These are phyloP conservation scores for Alternaria sp. DNA, from an alignment of 2,329 filamentous ascomycete genomes.

Conservation along the genomic window DNA sequence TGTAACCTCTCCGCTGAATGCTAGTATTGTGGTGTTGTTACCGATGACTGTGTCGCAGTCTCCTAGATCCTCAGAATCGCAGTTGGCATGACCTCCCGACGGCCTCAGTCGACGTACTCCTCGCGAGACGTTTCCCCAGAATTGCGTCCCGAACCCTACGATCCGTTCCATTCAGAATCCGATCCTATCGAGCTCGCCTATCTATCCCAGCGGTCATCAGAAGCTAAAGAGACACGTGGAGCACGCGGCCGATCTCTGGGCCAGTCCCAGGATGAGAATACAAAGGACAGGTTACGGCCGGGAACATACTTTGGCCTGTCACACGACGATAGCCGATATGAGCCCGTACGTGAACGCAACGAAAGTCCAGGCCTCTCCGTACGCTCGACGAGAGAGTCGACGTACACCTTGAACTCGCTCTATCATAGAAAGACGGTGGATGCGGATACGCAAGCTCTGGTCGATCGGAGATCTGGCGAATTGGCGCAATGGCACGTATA, in stretches of 20 bases:
- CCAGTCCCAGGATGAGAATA: conserved; percentile 18
- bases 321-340: conserved; percentile 29
- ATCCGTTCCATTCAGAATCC: conserved; percentile 38
- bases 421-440: conserved; percentile 42
- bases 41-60: conserved; percentile 11
- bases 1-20: conserved; percentile 10
- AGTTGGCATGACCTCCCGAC: conserved; percentile 37
- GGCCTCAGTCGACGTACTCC: conserved; percentile 27
- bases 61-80: background rate
- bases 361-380: conserved; percentile 26
- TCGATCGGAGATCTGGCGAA: conserved; percentile 45
- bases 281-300: conserved; percentile 26
- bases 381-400: conserved; percentile 33
- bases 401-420: conserved; percentile 35
- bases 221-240: conserved; percentile 18
- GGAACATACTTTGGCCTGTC: conserved; percentile 30
- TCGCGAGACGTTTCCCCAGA: conserved; percentile 41
- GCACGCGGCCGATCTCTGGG: conserved; percentile 21
- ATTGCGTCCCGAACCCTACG: conserved; percentile 33
- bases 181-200: conserved; percentile 45
- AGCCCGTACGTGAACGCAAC: conserved; percentile 27
- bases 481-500: conserved; percentile 50
- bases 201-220: conserved; percentile 23
- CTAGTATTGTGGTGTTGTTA: conserved; percentile 3
- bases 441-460: conserved; percentile 44